Conservation (phyloP, 1,284 basidiomycete genomes). For the Papiliotrema fonsecae region DNA sequence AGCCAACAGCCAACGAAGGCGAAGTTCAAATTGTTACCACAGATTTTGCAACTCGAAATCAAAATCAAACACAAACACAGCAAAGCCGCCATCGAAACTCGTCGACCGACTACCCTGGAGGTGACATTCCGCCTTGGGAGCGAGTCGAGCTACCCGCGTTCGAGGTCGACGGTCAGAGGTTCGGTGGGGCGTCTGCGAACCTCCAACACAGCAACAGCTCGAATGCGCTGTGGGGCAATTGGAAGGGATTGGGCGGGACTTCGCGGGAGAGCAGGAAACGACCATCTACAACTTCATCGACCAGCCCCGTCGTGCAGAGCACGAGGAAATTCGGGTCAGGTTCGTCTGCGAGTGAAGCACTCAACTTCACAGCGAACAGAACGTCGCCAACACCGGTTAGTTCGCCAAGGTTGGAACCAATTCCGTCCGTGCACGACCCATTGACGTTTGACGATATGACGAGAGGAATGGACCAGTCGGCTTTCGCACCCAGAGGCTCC, state of each 20-base stretch:
- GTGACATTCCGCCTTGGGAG: conserved; percentile 47
- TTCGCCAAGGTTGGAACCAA: neutral
- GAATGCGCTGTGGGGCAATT: conserved; percentile 25
- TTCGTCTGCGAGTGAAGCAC: neutral
- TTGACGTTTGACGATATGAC: neutral
- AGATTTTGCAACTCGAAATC: neutral
- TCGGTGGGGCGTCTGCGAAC: conserved; percentile 25
- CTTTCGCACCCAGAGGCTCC: neutral
- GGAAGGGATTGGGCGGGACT: conserved; percentile 29
- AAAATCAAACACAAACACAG: neutral
- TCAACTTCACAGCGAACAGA: neutral
- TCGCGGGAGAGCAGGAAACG: conserved; percentile 17
- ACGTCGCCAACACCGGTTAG: neutral
- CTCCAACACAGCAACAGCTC: conserved; percentile 1
- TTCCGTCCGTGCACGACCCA: neutral
- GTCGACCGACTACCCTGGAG: neutral
- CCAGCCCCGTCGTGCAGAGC: conserved; percentile 1
- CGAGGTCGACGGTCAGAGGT: conserved; percentile 44
- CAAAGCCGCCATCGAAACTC: neutral
- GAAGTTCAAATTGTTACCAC: too few relatives aligned
- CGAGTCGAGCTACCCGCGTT: conserved; percentile 44
- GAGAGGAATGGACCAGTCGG: too few relatives aligned
- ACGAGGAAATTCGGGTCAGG: conserved; percentile 3
- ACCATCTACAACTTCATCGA: conserved; percentile 18
- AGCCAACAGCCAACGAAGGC: neutral